phyloP scores from a whole-genome alignment of 2,329 filamentous ascomycete species.

The Seiridium unicorne region DNA sequence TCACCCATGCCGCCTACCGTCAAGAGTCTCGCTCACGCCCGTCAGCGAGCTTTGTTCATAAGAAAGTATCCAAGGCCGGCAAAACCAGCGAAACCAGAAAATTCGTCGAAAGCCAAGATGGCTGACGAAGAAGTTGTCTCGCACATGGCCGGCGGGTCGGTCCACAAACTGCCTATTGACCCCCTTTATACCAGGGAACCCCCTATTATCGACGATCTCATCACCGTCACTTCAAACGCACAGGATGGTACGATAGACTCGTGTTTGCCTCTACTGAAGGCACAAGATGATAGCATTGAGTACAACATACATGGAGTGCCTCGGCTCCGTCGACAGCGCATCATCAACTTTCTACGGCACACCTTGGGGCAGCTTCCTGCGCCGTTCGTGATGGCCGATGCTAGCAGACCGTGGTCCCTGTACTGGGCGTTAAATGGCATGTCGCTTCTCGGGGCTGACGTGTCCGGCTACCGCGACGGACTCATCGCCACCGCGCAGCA shows the following conservation, averaged over 20 bases:
- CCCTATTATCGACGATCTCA: slow-evolving; percentile 62
- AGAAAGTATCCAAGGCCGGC: slow-evolving; percentile 15
- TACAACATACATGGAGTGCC: slow-evolving; percentile 75
- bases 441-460: slow-evolving; percentile 73
- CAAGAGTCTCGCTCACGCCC: slow-evolving; percentile 5
- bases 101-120: background rate
- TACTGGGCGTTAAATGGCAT: slow-evolving; percentile 88
- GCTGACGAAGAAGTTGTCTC: slow-evolving; percentile 16
- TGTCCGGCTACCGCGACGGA: slow-evolving; percentile 62
- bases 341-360: slow-evolving; percentile 61
- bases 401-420: slow-evolving; percentile 88
- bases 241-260: slow-evolving; percentile 69
- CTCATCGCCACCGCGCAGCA: slow-evolving; percentile 73
- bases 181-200: slow-evolving; percentile 56
- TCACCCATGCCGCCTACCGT: background rate
- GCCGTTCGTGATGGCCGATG: slow-evolving; percentile 73
- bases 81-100: background rate
- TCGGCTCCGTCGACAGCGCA: slow-evolving; percentile 62
- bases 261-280: slow-evolving; percentile 68
- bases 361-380: slow-evolving; percentile 63
- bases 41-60: slow-evolving; percentile 14
- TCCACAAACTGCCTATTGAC: slow-evolving; percentile 16
- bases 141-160: slow-evolving; percentile 10
- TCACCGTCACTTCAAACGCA: slow-evolving; percentile 64
- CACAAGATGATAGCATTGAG: slow-evolving; percentile 42